Base-by-base conservation (phyloP, 208 protist species). In the Crithidia sp. region DNA sequence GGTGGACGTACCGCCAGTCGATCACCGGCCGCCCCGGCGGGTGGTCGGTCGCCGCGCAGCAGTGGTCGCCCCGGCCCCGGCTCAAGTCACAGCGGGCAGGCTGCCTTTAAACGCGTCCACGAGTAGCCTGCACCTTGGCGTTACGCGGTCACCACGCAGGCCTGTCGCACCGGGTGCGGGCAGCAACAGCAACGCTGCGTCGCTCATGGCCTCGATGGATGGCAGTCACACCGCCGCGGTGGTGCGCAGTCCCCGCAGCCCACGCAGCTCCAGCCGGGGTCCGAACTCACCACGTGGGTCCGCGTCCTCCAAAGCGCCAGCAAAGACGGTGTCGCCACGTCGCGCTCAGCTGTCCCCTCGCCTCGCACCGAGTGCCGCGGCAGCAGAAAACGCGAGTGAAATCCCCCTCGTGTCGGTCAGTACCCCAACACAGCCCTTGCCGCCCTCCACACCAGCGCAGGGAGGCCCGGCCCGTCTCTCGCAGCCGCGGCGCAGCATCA, bases 71-170 rank as follows among this genome's bases (percentile, higher is more conserved):
- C n/a, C 16, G 9, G 40, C 12, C 5, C 39, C 7, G 14, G 13
- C 16, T 2, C 7, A 36, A 12, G 16, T 12, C 57, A 62, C 39
- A 16, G 47, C 47, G 47, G 50, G 4, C 63, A 68, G 50, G 19
- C 47, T 16, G 52, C 64, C 14, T 40, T 40, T 69, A 2, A 69
- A 59, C 40, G 14, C 52, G 10, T 69, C 64, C 16, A 69, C 64
- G n/a, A 39, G 64, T 41, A 69, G 53, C n/a, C 64, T 69, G 16
- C 64, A 59, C 52, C 64, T 69, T n/a, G 64, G 64, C 9, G 64
- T 69, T n/a, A 69, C 52, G 40, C 64, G 64, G 39, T 69, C 64
- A n/a, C 64, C 64, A 7, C 64, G 64, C n/a, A 58, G 17, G 64
- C 64, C 64, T 2, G 52, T 69, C 4, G 53, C 64, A 5, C 64